A percentile compares a stretch with the other conserved stretches of the same genome.
These are phyloP conservation scores for Coemansia aciculifera DNA, from an alignment of 192 early-diverging fungal genomes.

Conservation along the genomic window DNA sequence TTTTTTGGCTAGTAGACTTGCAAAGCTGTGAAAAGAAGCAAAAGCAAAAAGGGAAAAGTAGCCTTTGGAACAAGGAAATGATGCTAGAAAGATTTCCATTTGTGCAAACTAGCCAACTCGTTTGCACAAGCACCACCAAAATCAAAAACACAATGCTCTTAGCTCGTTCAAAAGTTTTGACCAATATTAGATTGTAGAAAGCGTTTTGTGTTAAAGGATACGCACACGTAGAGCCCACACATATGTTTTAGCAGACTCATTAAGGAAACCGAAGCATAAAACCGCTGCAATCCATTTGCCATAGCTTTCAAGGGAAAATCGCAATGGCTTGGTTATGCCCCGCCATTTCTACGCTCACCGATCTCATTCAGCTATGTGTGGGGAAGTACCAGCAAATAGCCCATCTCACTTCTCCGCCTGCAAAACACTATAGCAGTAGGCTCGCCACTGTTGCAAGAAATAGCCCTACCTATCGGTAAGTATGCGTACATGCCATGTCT, in stretches of 20 bases:
- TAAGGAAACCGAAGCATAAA: background rate
- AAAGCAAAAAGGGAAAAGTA: background rate
- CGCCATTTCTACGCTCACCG: background rate
- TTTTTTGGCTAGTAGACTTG: background rate
- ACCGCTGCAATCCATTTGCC: background rate
- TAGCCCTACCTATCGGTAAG: background rate
- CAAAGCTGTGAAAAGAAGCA: background rate
- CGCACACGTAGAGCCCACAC: background rate
- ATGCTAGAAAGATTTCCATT: background rate
- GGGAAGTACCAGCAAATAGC: background rate
- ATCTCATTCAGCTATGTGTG: background rate
- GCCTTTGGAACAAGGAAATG: background rate
- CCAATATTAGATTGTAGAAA: background rate
- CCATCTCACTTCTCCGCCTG: background rate
- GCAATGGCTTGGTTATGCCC: background rate
- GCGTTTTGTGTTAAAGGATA: background rate
- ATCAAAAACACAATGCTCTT: background rate
- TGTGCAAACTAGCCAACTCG: background rate
- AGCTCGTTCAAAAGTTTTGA: background rate
- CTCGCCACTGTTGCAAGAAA: background rate
- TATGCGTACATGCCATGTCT: background rate
- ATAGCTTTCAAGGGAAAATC: background rate
- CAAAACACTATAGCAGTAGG: background rate
- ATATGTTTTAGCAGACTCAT: background rate
- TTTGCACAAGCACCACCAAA: background rate